Base-by-base conservation (phyloP, 2,329 filamentous ascomycete genomes). In the Claviceps africana region DNA sequence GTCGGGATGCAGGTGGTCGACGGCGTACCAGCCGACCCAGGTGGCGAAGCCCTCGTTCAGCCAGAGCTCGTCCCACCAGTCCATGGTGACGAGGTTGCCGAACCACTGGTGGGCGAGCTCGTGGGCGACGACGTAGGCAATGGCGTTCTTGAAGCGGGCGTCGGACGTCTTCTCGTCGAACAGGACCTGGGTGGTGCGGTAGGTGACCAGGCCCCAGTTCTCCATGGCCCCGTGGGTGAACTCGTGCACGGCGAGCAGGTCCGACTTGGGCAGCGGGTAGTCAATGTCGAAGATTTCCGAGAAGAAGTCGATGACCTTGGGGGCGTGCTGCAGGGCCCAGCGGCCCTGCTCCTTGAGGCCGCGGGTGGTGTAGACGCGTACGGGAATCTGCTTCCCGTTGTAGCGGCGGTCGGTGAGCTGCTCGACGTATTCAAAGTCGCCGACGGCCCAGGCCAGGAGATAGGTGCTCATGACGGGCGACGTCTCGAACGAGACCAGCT, bases 71-170 rank as follows among this genome's bases (percentile, higher is more conserved):
- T 85, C 88, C 88, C 87, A 93, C 88, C 89, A 95, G 67, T 95
- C 88, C 89, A 95, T 95, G 6, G 90, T 95, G 44, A 95, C 89
- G 11, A 95, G 78, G 66, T 95, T 94, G 39, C 89, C 89, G 61
- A 95, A 95, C 90, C 90, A 95, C 71, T 95, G 89, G 64, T 95
- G 89, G 52, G 90, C 93, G 56, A 98, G 77, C 68, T 98, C 93
- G 69, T 98, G 93, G n/a, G 93, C 91, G 49, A 97, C 90, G 53
- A 97, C 90, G 62, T 98, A 97, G 33, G 93, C 93, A 57, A 98
- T 86, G 39, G 90, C 80, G 67, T 95, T 96, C 69, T 89, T 90
- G 72, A 91, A 96, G 57, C 83, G 82, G 43, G 87, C 82, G 65
- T 96, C 91, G 0, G 91, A 96, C 48, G 85, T 86, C 65, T 88